Evolutionary conservation across 2,329 filamentous ascomycete genomes (phyloP).

Genomic region (Pseudocercospora crystallina): DNA sequence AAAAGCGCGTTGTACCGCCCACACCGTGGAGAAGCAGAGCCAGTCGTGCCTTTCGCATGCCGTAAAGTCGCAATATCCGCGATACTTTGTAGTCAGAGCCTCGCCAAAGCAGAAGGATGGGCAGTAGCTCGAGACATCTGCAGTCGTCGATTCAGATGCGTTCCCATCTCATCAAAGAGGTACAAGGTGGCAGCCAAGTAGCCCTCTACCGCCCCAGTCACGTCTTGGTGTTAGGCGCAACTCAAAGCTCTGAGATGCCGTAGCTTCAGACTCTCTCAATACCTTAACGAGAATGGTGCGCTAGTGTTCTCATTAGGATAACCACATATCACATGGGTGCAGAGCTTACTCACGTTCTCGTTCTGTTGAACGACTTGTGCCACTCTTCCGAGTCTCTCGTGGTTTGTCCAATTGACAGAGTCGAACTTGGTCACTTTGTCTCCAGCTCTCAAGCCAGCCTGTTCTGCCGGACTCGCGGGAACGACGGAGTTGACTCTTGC

Average conservation of each 20-base stretch:
- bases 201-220: conserved; percentile 86
- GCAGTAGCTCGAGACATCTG: too few species aligned
- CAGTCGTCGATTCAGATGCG: too few species aligned
- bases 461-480: conserved; percentile 73
- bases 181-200: conserved; percentile 87
- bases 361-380: conserved; percentile 88
- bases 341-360: conserved; percentile 70
- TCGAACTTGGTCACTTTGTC: conserved; percentile 86
- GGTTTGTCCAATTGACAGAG: conserved; percentile 76
- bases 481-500: conserved; percentile 87
- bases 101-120: too few species aligned
- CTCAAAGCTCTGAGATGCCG: conserved; percentile 59
- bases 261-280: conserved; percentile 62
- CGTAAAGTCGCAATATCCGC: too few species aligned
- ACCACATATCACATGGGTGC: neutral
- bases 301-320: conserved; percentile 44
- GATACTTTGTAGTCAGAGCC: too few species aligned
- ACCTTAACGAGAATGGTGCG: conserved; percentile 67
- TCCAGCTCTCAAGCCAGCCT: conserved; percentile 75
- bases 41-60: too few species aligned
- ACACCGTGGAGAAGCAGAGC: too few species aligned
- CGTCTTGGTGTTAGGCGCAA: conserved; percentile 73
- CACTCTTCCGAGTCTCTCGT: conserved; percentile 81
- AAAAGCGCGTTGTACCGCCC: too few species aligned
- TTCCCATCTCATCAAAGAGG: conserved; percentile 58